phyloP scores from a whole-genome alignment of 306 rosid genomes.

The Chamaecrista fasciculata region DNA sequence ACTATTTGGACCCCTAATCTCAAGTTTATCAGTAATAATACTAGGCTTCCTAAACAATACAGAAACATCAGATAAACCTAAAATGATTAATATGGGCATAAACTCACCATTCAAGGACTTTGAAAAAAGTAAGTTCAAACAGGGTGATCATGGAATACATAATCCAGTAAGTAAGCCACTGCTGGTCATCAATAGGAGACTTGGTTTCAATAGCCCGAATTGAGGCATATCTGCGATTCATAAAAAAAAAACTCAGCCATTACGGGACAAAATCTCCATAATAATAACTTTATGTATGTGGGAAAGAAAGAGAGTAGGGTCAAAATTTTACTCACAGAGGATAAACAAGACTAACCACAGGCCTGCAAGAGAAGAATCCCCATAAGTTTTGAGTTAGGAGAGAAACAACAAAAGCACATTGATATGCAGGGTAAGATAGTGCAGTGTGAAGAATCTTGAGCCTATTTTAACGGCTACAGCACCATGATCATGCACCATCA shows the following conservation, averaged over 20 bases:
- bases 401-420: conserved; percentile 12
- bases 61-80: background rate
- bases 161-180: conserved; percentile 98
- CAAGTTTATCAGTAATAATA: background rate
- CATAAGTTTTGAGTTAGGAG: background rate
- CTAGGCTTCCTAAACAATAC: conserved; percentile 9
- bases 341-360: conserved; percentile 87
- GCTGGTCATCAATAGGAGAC: conserved; percentile 84
- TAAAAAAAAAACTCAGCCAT: conserved; percentile 21
- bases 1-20: conserved; percentile 3
- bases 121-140: conserved; percentile 86
- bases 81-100: background rate
- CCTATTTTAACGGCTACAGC: background rate
- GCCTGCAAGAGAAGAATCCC: conserved; percentile 63
- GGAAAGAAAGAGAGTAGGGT: background rate
- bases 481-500: background rate
- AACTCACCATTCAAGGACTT: conserved; percentile 75
- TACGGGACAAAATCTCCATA: background rate
- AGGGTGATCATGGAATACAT: conserved; percentile 91
- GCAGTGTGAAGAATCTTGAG: background rate
- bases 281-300: background rate
- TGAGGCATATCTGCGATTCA: conserved; percentile 72
- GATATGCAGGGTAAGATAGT: background rate
- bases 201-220: conserved; percentile 88
- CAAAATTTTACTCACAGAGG: conserved; percentile 72